Conservation (phyloP, 768 basidiomycete species). For the Amanita jacksonii region DNA sequence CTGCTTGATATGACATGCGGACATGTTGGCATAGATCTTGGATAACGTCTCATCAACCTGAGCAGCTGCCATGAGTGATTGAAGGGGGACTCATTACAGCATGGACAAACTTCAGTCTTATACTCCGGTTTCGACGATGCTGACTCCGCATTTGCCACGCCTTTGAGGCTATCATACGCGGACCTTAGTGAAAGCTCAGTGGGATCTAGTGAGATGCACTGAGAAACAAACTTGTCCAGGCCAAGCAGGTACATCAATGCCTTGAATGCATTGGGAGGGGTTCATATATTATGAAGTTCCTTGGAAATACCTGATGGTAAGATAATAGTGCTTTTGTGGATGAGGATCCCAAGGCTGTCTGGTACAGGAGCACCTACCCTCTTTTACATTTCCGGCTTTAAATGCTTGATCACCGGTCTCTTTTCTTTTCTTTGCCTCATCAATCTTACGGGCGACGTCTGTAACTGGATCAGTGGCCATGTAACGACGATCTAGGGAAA, state of each 20-base stretch:
- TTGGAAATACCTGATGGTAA: constrained; percentile 56
- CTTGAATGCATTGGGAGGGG: constrained; percentile 22
- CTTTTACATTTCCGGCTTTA: constrained; percentile 51
- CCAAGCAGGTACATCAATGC: constrained; percentile 66
- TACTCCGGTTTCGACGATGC: constrained; percentile 30
- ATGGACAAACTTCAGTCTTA: constrained; percentile 49
- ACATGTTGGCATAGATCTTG: constrained; percentile 81
- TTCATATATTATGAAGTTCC: neutral
- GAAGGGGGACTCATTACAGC: constrained; percentile 8
- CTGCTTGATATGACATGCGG: constrained; percentile 74
- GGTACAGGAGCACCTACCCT: constrained; percentile 32
- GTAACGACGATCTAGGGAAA: neutral
- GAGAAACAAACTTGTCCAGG: constrained; percentile 56
- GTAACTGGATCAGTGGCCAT: constrained; percentile 7
- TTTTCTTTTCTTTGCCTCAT: constrained; percentile 58
- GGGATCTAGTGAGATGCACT: neutral
- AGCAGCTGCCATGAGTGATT: constrained; percentile 1
- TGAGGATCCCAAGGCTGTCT: constrained; percentile 1
- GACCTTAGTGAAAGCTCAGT: constrained; percentile 29
- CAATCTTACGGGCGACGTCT: constrained; percentile 39
- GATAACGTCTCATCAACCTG: constrained; percentile 70
- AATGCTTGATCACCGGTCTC: constrained; percentile 59
- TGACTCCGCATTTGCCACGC: constrained; percentile 13
- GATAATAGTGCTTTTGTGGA: constrained; percentile 44
- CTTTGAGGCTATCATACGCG: constrained; percentile 42